These are phyloP conservation scores for Crotalaria pallida DNA, from an alignment of 306 rosid species.

Conservation along the genomic window DNA sequence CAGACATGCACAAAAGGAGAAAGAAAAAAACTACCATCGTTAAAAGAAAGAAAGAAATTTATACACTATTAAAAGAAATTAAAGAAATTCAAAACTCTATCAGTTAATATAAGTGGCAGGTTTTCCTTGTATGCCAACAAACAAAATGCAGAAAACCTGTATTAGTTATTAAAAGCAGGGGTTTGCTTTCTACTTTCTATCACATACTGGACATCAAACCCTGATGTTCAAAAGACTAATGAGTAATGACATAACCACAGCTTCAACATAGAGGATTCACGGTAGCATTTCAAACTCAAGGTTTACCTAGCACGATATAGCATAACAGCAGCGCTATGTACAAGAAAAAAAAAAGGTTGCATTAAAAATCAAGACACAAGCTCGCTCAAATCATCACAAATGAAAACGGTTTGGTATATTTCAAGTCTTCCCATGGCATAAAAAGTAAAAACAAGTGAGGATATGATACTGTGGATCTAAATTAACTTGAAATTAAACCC, in stretches of 20 bases:
- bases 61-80: neutral
- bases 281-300: slow-evolving; percentile 7
- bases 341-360: no score
- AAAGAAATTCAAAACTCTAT: neutral
- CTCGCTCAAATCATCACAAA: no score
- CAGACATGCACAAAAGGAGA: neutral
- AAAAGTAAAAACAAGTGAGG: slow-evolving; percentile 5
- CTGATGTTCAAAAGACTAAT: neutral
- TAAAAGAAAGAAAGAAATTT: neutral
- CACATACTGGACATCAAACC: neutral
- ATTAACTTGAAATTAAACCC: neutral
- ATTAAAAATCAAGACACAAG: no score
- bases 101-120: neutral
- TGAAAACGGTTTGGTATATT: no score
- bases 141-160: neutral
- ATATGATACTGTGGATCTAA: neutral
- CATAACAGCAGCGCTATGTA: neutral
- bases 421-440: neutral
- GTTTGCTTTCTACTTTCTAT: neutral
- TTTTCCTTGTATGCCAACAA: neutral
- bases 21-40: neutral
- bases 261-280: neutral
- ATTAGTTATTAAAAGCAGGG: neutral
- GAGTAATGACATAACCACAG: neutral
- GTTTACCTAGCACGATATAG: neutral